Percentiles rank a stretch among this genome's conserved stretches.
phyloP scores from a whole-genome alignment of 2,329 filamentous ascomycete species.

The Karstenula rhodostoma region DNA sequence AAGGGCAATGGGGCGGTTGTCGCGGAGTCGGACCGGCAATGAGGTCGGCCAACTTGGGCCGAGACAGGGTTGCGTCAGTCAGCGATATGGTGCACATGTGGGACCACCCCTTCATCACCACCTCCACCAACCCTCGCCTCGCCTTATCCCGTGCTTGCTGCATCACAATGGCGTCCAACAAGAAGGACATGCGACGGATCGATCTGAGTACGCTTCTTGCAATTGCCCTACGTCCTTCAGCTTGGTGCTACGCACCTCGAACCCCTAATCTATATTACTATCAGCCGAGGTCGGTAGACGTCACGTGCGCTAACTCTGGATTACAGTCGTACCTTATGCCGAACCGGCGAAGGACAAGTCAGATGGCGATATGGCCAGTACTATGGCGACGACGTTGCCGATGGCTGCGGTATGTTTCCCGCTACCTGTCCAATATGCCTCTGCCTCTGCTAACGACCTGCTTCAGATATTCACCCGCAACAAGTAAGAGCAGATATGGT shows the following conservation, averaged over 20 bases:
- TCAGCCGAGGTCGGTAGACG: background rate
- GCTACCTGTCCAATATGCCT: background rate
- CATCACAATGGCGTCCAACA: conserved; percentile 69
- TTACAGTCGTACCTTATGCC: conserved; percentile 84
- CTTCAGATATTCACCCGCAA: conserved; percentile 85
- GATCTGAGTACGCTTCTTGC: conserved; percentile 69
- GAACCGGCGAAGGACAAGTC: conserved; percentile 73
- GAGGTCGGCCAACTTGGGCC: conserved; percentile 2
- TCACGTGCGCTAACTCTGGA: conserved; percentile 41
- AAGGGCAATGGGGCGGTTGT: conserved; percentile 20
- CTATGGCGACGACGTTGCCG: conserved; percentile 79
- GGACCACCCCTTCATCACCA: conserved; percentile 1
- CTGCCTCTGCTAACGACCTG: conserved; percentile 39
- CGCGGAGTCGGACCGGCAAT: conserved; percentile 13
- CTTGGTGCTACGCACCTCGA: background rate
- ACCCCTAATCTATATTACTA: background rate
- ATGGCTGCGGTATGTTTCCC: conserved; percentile 78
- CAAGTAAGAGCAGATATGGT: conserved; percentile 63
- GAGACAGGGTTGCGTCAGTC: conserved; percentile 15
- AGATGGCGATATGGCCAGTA: conserved; percentile 74
- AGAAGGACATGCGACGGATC: conserved; percentile 77
- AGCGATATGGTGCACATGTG: conserved; percentile 13
- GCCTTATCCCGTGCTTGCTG: conserved; percentile 1
- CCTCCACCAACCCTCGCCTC: conserved; percentile 17
- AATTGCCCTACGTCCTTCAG: background rate